phyloP scores from a whole-genome alignment of 768 basidiomycete genomes.

The Boletus speciosus region DNA sequence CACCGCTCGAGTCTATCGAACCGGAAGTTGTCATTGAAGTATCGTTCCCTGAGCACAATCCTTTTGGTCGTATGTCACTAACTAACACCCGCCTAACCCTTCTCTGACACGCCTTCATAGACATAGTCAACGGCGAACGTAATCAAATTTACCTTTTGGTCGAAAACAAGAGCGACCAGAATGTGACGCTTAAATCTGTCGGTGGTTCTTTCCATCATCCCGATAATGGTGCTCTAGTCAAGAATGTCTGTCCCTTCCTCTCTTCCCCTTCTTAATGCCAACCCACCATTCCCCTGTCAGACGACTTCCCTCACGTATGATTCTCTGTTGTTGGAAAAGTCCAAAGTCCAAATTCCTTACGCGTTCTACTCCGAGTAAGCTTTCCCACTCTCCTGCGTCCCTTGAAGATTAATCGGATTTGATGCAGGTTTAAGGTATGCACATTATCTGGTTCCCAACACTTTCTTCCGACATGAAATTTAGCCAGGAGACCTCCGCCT shows the following conservation, averaged over 20 bases:
- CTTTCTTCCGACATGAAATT: conserved; percentile 5
- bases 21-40: conserved; percentile 54
- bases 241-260: conserved; percentile 54
- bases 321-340: conserved; percentile 49
- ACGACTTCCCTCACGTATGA: conserved; percentile 54
- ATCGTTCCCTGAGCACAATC: conserved; percentile 67
- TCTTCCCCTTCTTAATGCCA: not conserved
- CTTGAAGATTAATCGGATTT: conserved; percentile 3
- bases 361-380: conserved; percentile 80
- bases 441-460: not conserved
- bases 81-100: not conserved
- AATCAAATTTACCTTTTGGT: conserved; percentile 63
- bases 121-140: conserved; percentile 80
- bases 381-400: not conserved
- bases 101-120: conserved; percentile 37
- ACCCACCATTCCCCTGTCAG: conserved; percentile 35
- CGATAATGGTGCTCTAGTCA: conserved; percentile 58
- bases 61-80: conserved; percentile 65
- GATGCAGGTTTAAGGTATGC: conserved; percentile 57
- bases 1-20: conserved; percentile 36
- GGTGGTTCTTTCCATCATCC: conserved; percentile 68
- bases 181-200: conserved; percentile 63
- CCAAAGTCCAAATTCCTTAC: conserved; percentile 66
- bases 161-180: conserved; percentile 73
- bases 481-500: conserved; percentile 76